Conservation (phyloP, 352 stramenopile genomes). For the Phytophthora chlamydospora region DNA sequence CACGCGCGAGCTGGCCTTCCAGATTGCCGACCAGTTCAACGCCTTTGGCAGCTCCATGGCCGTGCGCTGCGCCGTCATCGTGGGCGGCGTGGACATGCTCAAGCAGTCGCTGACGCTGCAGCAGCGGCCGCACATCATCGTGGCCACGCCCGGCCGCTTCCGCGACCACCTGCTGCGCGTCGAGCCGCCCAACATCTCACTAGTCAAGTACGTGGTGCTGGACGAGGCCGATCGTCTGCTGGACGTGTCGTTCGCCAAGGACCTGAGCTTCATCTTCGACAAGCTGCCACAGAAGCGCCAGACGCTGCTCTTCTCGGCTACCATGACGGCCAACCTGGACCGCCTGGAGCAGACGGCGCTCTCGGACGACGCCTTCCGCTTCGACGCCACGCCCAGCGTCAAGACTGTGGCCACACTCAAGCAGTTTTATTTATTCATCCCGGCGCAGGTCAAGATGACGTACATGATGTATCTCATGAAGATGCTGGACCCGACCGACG, state of each 20-base stretch:
- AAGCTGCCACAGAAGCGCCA: constrained; percentile 85
- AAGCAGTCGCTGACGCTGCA: constrained; percentile 92
- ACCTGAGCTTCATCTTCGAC: constrained; percentile 90
- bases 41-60: constrained; percentile 93
- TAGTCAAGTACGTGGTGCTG: constrained; percentile 96
- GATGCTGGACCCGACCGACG: constrained; percentile 60
- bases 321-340: constrained; percentile 95
- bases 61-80: constrained; percentile 92
- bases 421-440: constrained; percentile 99
- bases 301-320: constrained; percentile 98
- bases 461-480: constrained; percentile 94
- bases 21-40: constrained; percentile 98
- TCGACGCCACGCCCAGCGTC: constrained; percentile 75
- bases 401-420: constrained; percentile 94
- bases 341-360: constrained; percentile 78
- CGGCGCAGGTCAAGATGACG: constrained; percentile 95
- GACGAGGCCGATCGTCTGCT: constrained; percentile 98
- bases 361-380: constrained; percentile 61
- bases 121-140: constrained; percentile 95
- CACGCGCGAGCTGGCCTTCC: constrained; percentile 97
- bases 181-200: constrained; percentile 88
- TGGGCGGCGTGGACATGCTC: constrained; percentile 96
- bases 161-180: constrained; percentile 92
- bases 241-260: constrained; percentile 83
- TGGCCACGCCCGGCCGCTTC: constrained; percentile 96